Conservation (phyloP, 2,329 filamentous ascomycete species). For the Diplodia mutila region DNA sequence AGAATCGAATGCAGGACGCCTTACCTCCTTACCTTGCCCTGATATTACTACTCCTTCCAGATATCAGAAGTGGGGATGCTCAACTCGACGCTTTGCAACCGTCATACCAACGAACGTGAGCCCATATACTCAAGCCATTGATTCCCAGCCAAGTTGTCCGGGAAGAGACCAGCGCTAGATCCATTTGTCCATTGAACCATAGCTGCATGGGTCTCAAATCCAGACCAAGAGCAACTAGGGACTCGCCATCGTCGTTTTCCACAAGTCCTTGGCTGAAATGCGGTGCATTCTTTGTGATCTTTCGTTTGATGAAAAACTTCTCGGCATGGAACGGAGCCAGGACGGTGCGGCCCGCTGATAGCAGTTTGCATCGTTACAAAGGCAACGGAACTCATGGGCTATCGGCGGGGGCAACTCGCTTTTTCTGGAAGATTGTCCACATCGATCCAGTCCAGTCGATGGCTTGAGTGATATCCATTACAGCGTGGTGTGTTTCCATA, state of each 20-base stretch:
- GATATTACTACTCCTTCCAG: not conserved
- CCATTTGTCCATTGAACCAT: not conserved
- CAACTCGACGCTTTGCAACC: not conserved
- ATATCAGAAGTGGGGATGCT: not conserved
- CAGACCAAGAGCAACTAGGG: not conserved
- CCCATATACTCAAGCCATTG: not conserved
- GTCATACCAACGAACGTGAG: not conserved
- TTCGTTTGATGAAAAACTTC: not conserved
- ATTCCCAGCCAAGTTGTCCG: not conserved
- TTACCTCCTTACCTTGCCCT: not conserved
- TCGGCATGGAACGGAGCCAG: not conserved
- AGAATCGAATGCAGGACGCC: slow-evolving; percentile 17
- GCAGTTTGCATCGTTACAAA: not conserved
- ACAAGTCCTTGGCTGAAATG: not conserved
- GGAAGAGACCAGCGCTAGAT: too few species aligned
- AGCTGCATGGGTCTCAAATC: not conserved
- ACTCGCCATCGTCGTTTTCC: not conserved
- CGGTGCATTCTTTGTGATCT: not conserved
- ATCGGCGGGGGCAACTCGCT: not conserved
- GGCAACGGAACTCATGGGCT: not conserved
- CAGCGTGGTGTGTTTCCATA: not conserved
- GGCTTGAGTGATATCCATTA: not conserved
- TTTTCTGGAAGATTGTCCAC: not conserved
- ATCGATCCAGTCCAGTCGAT: not conserved
- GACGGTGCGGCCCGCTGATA: too few species aligned